Percentiles rank a stretch among this genome's conserved stretches.
Conservation (phyloP, 2,329 filamentous ascomycete species). For the Mycocentrospora acerina region DNA sequence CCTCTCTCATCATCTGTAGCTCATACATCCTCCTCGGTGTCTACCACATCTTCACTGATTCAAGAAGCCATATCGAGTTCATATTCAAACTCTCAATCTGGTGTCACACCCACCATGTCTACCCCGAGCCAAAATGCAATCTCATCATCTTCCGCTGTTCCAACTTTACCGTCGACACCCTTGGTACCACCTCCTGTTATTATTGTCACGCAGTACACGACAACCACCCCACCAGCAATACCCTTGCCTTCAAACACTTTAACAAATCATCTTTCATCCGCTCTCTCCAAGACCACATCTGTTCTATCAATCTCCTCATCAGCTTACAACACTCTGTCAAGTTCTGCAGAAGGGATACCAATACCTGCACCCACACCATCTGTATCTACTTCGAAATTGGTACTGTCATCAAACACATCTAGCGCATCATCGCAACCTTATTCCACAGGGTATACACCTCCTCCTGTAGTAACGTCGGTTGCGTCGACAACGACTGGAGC, state of each 20-base stretch:
- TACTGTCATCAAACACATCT: not conserved
- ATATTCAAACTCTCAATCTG: constrained; percentile 1
- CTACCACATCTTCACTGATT: constrained; percentile 4
- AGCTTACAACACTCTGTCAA: not conserved
- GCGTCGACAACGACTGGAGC: constrained; percentile 1
- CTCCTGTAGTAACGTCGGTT: constrained; percentile 7
- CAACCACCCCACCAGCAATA: constrained; percentile 13
- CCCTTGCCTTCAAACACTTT: not conserved
- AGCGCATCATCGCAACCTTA: not conserved
- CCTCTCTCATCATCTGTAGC: constrained; percentile 1
- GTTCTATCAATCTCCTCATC: not conserved
- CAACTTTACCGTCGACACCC: constrained; percentile 11
- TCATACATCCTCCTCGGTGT: constrained; percentile 2
- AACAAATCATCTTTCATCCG: not conserved
- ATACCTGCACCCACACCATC: not conserved
- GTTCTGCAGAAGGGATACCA: not conserved
- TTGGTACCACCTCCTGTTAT: constrained; percentile 28
- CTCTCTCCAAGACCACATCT: constrained; percentile 1
- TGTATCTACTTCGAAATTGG: not conserved
- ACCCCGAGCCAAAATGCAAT: constrained; percentile 1
- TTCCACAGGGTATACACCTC: constrained; percentile 2
- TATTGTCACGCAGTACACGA: constrained; percentile 35
- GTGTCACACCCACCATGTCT: not conserved
- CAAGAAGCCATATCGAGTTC: too few relatives aligned
- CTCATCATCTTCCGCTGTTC: not conserved